phyloP scores from a whole-genome alignment of 1,284 basidiomycete genomes.

The Coriolopsis trogii region DNA sequence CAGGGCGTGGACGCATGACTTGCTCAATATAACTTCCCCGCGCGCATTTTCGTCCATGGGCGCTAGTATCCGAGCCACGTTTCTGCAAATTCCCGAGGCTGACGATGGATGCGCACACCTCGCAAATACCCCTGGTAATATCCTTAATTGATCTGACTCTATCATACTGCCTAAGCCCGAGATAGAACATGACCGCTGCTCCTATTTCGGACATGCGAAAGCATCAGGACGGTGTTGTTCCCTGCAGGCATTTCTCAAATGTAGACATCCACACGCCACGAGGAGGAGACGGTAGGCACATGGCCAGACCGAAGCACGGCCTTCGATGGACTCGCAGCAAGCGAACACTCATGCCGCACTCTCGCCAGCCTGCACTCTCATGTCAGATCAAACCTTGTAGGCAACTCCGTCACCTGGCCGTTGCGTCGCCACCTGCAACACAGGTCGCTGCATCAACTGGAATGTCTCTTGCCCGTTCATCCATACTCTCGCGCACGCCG shows the following conservation, averaged over 20 bases:
- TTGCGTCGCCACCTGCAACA: constrained; percentile 16
- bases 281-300: constrained; percentile 14
- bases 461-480: neutral
- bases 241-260: constrained; percentile 11
- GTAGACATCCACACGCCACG: constrained; percentile 14
- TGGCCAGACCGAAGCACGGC: constrained; percentile 16
- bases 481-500: neutral
- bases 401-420: constrained; percentile 3
- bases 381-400: neutral
- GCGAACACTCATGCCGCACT: constrained; percentile 11
- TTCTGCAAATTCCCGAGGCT: constrained; percentile 6
- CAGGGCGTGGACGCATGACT: constrained; percentile 13
- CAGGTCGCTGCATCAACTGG: constrained; percentile 7
- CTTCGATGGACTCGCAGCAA: constrained; percentile 4
- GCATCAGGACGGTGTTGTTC: constrained; percentile 16
- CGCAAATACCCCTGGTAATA: constrained; percentile 14
- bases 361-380: constrained; percentile 16
- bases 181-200: constrained; percentile 7
- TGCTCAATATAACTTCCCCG: constrained; percentile 10
- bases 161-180: constrained; percentile 2
- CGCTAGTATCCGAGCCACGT: constrained; percentile 21
- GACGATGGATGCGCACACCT: constrained; percentile 7
- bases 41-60: constrained; percentile 12
- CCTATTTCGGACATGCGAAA: constrained; percentile 15
- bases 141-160: constrained; percentile 13